phyloP scores from a whole-genome alignment of 371 early-diverging fungal species.

The Syncephalastrum racemosum region DNA sequence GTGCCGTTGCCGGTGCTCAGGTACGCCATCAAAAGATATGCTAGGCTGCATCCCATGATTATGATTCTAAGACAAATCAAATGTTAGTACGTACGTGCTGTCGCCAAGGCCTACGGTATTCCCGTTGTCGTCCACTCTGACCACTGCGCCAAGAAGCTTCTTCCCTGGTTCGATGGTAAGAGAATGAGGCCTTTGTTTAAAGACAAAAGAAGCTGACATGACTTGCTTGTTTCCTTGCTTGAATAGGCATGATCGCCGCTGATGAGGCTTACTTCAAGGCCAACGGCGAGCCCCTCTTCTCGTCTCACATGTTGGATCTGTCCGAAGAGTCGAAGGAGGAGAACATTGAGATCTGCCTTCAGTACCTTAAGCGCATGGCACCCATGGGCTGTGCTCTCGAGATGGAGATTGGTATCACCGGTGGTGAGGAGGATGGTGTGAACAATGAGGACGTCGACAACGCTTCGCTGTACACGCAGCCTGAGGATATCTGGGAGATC shows the following conservation, averaged over 20 bases:
- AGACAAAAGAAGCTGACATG: not conserved
- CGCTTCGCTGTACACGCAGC: conserved; percentile 85
- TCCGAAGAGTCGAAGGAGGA: conserved; percentile 89
- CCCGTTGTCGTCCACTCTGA: conserved; percentile 90
- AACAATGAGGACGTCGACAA: conserved; percentile 90
- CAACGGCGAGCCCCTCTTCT: conserved; percentile 91
- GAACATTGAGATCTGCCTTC: conserved; percentile 83
- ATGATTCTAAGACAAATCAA: not conserved
- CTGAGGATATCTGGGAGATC: conserved; percentile 91
- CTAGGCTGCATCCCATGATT: too few species aligned
- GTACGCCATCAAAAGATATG: conserved; percentile 13
- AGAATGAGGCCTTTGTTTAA: not conserved
- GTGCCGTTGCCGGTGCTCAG: conserved; percentile 89
- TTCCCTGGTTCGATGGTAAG: conserved; percentile 88
- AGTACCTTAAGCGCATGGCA: conserved; percentile 88
- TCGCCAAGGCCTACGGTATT: conserved; percentile 87
- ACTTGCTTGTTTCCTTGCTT: not conserved
- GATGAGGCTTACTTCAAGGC: conserved; percentile 89
- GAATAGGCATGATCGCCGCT: conserved; percentile 76
- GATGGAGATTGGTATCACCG: conserved; percentile 96
- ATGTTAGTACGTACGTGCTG: conserved; percentile 68
- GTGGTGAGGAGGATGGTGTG: conserved; percentile 95
- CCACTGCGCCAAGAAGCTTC: conserved; percentile 93
- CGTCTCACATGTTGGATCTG: conserved; percentile 94
- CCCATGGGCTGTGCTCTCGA: conserved; percentile 82